phyloP scores from a whole-genome alignment of 192 early-diverging fungal species.

The Entophlyctis luteolus region DNA sequence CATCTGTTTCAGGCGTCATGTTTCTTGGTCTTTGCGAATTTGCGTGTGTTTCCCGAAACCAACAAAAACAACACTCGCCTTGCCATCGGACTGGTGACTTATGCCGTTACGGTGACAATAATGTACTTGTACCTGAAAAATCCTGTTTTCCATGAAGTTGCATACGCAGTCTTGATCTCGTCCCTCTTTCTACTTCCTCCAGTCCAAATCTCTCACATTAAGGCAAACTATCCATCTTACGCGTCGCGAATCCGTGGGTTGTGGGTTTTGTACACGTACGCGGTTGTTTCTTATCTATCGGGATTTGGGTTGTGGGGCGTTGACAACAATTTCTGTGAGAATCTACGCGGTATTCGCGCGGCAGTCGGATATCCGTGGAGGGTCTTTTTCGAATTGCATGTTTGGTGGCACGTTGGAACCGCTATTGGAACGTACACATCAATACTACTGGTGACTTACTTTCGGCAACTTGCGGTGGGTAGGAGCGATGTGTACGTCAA shows the following conservation, averaged over 20 bases:
- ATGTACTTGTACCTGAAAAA: constrained; percentile 65
- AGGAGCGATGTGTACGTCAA: constrained; percentile 28
- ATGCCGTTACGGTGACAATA: constrained; percentile 17
- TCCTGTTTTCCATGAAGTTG: constrained; percentile 65
- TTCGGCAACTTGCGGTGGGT: constrained; percentile 30
- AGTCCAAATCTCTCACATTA: constrained; percentile 28
- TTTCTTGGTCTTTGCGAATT: constrained; percentile 33
- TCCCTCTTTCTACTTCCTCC: constrained; percentile 24
- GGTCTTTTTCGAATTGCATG: constrained; percentile 47
- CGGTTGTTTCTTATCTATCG: not conserved
- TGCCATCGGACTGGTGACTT: not conserved
- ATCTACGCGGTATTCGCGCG: constrained; percentile 48
- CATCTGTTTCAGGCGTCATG: not conserved
- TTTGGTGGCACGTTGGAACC: constrained; percentile 49
- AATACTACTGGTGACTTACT: constrained; percentile 26
- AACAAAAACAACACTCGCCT: constrained; percentile 20
- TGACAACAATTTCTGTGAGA: constrained; percentile 68
- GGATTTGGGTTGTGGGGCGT: constrained; percentile 76
- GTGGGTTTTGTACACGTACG: constrained; percentile 14
- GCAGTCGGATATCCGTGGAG: constrained; percentile 48
- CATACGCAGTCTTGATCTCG: constrained; percentile 25
- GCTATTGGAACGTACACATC: constrained; percentile 34
- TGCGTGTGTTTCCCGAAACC: constrained; percentile 20
- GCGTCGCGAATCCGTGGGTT: not conserved
- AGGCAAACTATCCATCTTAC: constrained; percentile 16